Percentiles rank a stretch among this genome's conserved stretches.
Conservation (phyloP, 2,329 filamentous ascomycete species). For the Beauveria caledonica region DNA sequence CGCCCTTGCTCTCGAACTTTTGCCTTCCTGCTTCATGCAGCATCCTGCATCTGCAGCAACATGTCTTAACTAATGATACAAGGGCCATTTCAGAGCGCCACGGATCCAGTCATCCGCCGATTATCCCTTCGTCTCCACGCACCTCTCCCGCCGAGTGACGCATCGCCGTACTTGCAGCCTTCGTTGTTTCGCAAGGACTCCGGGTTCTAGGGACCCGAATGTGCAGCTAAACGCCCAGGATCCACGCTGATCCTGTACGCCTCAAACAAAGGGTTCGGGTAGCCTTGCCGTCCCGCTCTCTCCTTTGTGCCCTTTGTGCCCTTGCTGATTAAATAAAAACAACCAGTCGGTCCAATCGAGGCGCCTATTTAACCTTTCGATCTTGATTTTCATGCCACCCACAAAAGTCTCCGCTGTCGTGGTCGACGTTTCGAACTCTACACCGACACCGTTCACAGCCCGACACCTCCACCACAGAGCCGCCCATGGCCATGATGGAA, state of each 20-base stretch:
- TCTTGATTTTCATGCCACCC: too few relatives aligned
- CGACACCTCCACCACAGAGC: neutral
- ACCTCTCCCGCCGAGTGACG: neutral
- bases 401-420: neutral
- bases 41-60: too few relatives aligned
- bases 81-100: too few relatives aligned
- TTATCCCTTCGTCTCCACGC: neutral
- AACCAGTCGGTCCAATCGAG: neutral
- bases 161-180: neutral
- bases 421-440: neutral
- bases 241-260: neutral
- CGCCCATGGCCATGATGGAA: neutral
- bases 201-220: constrained; percentile 1
- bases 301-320: neutral
- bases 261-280: neutral
- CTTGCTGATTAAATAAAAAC: neutral
- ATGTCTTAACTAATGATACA: too few relatives aligned
- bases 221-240: neutral
- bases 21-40: too few relatives aligned
- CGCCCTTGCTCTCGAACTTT: too few relatives aligned
- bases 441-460: neutral
- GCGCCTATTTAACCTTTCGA: too few relatives aligned
- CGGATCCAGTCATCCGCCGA: too few relatives aligned
- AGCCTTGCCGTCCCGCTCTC: neutral
- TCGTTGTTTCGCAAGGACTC: neutral